Percentiles rank a stretch among this genome's conserved stretches.
These are phyloP conservation scores for Warburgia ugandensis DNA, from an alignment of 164 flowering plant genomes.

Conservation along the genomic window DNA sequence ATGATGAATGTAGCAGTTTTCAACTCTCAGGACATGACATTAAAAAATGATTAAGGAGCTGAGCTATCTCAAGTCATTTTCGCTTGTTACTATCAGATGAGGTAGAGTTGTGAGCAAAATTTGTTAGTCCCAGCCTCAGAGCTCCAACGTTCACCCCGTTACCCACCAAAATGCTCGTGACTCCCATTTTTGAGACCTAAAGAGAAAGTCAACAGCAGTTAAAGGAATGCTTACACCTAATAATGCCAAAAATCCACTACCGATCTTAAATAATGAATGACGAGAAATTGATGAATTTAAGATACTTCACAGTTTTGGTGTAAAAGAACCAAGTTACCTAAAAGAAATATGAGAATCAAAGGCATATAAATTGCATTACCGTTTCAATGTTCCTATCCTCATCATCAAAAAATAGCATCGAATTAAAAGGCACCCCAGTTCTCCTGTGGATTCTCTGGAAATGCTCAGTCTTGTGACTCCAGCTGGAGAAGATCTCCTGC, in stretches of 20 bases:
- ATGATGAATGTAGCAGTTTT: too few relatives aligned
- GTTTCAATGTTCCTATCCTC: slow-evolving; percentile 80
- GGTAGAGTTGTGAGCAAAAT: slow-evolving; percentile 37
- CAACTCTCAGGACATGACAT: too few relatives aligned
- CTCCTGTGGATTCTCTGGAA: slow-evolving; percentile 67
- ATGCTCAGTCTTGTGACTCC: slow-evolving; percentile 94
- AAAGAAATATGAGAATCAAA: not conserved
- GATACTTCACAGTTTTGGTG: not conserved
- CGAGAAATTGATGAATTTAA: not conserved
- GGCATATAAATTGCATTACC: slow-evolving; percentile 30
- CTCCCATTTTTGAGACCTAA: slow-evolving; percentile 89
- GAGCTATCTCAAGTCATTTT: too few relatives aligned
- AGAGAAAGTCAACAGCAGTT: not conserved
- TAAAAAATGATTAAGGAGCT: too few relatives aligned
- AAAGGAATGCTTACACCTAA: not conserved
- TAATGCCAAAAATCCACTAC: not conserved
- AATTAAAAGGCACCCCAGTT: slow-evolving; percentile 70
- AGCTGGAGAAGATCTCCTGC: slow-evolving; percentile 93
- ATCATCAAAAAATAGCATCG: slow-evolving; percentile 96
- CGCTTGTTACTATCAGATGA: slow-evolving; percentile 18
- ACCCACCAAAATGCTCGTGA: slow-evolving; percentile 69
- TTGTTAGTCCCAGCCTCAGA: slow-evolving; percentile 54
- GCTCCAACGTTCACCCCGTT: slow-evolving; percentile 75
- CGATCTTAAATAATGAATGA: not conserved
- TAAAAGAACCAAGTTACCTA: not conserved